Evolutionary conservation across 768 basidiomycete species (phyloP), one percentile per base, ranked within the genome.

Genomic region (Boletus pseudo-olivaceus): DNA sequence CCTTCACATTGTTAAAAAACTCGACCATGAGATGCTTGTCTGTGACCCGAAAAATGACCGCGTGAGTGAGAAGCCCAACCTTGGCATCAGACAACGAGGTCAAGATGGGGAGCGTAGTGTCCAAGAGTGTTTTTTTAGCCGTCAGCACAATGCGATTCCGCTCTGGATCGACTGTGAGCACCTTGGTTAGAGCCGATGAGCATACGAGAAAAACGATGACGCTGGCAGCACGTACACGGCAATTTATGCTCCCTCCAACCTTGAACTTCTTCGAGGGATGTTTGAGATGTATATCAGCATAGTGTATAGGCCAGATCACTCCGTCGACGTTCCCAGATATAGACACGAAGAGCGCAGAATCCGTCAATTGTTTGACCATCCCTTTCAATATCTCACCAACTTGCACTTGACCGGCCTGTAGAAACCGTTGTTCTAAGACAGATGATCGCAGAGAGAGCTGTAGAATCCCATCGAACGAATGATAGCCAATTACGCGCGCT

Each of bases 211-310:
- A 30, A 4, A 14, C 0, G 19, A 42, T 20, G 38, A 23, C 14
- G n/a, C 7, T 33, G 38, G 29, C 12, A 48, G 26, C 1, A 73
- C 86, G 7, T 72, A 93, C 94, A 54, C 92, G 76, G 62, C 92
- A 94, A 74, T 90, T 96, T 70, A 98, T 88, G 48, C 67, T 81
- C 4, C 80, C 78, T 26, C 94, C 95, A 20, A 79, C 74, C 65
- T 92, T 94, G 76, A 97, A 99, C 56, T 87, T 81, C 72, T 86
- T 91, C 40, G 92, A 84, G 10, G 96, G 96, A 67, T 98, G 90
- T 67, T 94, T 97, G 62, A 98, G 78, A n/a, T 75, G 68, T 63
- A 98, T 94, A 69, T 99, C 97, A 11, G 97, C 93, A 67, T 90
- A 97, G 67, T 98, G 97, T 56, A 85, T 82, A 1, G 95, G 94